Conservation (phyloP, 1,139 yeast genomes). For the Yamadazyma kanchanaburiensis region DNA sequence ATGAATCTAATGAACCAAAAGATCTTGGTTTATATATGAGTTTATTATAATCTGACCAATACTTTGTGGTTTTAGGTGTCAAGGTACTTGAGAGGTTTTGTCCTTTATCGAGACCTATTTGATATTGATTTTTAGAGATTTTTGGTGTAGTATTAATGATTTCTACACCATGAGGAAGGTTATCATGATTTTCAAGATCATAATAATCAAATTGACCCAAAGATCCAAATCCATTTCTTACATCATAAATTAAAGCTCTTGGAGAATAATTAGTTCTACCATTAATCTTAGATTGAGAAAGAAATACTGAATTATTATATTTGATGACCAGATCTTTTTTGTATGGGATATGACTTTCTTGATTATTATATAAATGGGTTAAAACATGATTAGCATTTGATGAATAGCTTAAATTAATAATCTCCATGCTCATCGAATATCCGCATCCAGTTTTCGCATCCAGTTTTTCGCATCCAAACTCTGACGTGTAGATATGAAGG, state of each 20-base stretch:
- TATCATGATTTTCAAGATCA: conserved; percentile 12
- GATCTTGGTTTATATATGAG: conserved; percentile 64
- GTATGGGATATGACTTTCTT: conserved; percentile 67
- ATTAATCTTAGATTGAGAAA: conserved; percentile 35
- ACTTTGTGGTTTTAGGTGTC: conserved; percentile 41
- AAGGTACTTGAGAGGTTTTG: conserved; percentile 24
- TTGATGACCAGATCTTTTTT: conserved; percentile 19
- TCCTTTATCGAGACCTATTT: conserved; percentile 56
- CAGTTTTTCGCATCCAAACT: no score
- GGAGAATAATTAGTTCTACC: conserved; percentile 68
- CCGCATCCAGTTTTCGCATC: no score
- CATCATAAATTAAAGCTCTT: conserved; percentile 75
- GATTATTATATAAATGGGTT: conserved; percentile 79
- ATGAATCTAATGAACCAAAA: conserved; percentile 36
- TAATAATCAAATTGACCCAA: conserved; percentile 52
- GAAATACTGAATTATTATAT: conserved; percentile 31
- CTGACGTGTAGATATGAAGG: conserved; percentile 5
- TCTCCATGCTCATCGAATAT: conserved; percentile 56
- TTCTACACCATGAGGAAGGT: conserved; percentile 5
- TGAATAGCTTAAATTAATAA: conserved; percentile 67
- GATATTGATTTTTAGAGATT: conserved; percentile 52
- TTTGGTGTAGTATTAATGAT: conserved; percentile 14
- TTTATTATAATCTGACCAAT: conserved; percentile 82
- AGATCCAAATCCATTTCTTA: conserved; percentile 62
- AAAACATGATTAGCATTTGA: conserved; percentile 68